Evolutionary conservation across 2,329 filamentous ascomycete species (phyloP).

Genomic region (Paraconiothyrium sp.): DNA sequence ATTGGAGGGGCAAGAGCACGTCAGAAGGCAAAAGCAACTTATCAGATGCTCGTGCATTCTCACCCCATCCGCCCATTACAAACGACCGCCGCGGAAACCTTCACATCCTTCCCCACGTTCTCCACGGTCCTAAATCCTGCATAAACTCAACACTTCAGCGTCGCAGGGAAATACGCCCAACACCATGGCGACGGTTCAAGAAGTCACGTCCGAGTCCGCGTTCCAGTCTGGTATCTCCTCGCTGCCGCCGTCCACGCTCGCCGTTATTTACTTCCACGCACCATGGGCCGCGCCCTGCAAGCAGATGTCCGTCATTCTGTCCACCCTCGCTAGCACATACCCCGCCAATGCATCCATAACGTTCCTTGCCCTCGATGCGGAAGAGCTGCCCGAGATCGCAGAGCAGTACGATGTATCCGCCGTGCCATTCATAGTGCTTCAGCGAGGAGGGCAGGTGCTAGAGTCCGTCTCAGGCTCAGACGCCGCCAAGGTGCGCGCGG

Average conservation of each 20-base stretch:
- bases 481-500: slow-evolving; percentile 81
- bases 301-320: slow-evolving; percentile 89
- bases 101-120: background rate
- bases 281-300: slow-evolving; percentile 96
- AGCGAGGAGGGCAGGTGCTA: slow-evolving; percentile 77
- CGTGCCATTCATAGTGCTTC: slow-evolving; percentile 88
- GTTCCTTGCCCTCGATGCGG: slow-evolving; percentile 93
- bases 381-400: slow-evolving; percentile 90
- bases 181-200: slow-evolving; percentile 67
- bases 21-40: slow-evolving; percentile 32
- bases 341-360: slow-evolving; percentile 74
- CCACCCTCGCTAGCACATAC: slow-evolving; percentile 87
- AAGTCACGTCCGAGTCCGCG: slow-evolving; percentile 76
- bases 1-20: slow-evolving; percentile 32
- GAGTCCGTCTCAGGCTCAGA: slow-evolving; percentile 92
- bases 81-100: slow-evolving; percentile 5
- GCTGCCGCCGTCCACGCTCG: slow-evolving; percentile 75
- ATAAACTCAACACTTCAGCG: slow-evolving; percentile 2
- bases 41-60: slow-evolving; percentile 30
- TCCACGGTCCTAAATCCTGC: background rate
- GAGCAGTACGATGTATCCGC: slow-evolving; percentile 94
- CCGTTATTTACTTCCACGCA: slow-evolving; percentile 93
- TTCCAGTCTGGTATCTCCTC: slow-evolving; percentile 75
- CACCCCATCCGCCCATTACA: slow-evolving; percentile 13
- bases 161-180: background rate